These are phyloP conservation scores for Alternaria arborescens DNA, from an alignment of 2,329 filamentous ascomycete species.

Conservation along the genomic window DNA sequence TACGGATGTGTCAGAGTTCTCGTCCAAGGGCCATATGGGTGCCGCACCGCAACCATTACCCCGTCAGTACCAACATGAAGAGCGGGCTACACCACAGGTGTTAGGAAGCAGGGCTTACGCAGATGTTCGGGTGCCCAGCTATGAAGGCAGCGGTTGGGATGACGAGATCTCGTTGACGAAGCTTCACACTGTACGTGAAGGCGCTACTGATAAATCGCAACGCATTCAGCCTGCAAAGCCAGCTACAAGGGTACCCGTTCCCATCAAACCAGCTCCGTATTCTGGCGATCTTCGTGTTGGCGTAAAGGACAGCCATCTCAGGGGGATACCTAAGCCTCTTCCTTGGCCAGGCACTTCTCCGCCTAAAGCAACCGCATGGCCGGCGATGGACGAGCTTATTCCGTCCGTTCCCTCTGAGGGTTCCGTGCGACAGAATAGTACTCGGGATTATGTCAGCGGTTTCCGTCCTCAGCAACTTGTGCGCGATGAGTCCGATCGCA, in stretches of 20 bases:
- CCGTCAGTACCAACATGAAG: neutral
- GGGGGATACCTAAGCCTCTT: neutral
- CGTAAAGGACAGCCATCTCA: slow-evolving; percentile 10
- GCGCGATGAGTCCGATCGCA: slow-evolving; percentile 7
- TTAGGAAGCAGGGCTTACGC: slow-evolving; percentile 3
- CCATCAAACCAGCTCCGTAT: slow-evolving; percentile 27
- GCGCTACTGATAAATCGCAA: slow-evolving; percentile 1
- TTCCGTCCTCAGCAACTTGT: slow-evolving; percentile 9
- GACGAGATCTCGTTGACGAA: slow-evolving; percentile 30
- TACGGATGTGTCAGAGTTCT: slow-evolving; percentile 14
- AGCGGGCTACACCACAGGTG: neutral
- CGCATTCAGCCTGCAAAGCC: slow-evolving; percentile 4
- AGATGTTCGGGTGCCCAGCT: slow-evolving; percentile 31
- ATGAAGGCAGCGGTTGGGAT: slow-evolving; percentile 35
- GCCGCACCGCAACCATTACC: slow-evolving; percentile 31
- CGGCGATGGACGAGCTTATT: slow-evolving; percentile 11
- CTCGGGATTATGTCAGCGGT: neutral
- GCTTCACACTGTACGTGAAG: slow-evolving; percentile 15
- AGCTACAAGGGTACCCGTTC: slow-evolving; percentile 28
- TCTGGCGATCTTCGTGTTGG: slow-evolving; percentile 17
- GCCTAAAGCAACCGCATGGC: slow-evolving; percentile 13
- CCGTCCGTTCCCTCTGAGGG: slow-evolving; percentile 36
- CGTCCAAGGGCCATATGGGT: slow-evolving; percentile 27
- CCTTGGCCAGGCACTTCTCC: slow-evolving; percentile 18
- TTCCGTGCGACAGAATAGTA: slow-evolving; percentile 18